Evolutionary conservation across 2,329 filamentous ascomycete genomes (phyloP).

Genomic region (Epicoccum nigrum): DNA sequence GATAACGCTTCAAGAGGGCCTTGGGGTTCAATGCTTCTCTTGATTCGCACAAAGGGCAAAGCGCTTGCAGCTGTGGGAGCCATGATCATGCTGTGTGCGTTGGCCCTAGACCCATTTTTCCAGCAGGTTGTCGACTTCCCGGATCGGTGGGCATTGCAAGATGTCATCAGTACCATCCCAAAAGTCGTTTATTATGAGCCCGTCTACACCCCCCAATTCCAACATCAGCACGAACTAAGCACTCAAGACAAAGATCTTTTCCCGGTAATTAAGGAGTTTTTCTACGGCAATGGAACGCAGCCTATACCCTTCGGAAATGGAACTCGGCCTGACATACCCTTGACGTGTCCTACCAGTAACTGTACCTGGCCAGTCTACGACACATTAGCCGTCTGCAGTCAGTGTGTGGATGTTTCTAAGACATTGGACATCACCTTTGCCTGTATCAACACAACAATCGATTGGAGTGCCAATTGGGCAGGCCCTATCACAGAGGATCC

Average conservation of each 20-base stretch:
- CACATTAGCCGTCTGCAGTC: conserved; percentile 33
- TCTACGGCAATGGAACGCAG: conserved; percentile 30
- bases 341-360: conserved; percentile 38
- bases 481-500: background rate
- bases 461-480: conserved; percentile 24
- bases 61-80: conserved; percentile 34
- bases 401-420: conserved; percentile 21
- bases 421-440: conserved; percentile 6
- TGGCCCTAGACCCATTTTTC: conserved; percentile 41
- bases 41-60: conserved; percentile 28
- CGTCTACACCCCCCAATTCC: background rate
- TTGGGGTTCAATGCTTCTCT: conserved; percentile 28
- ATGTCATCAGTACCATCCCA: conserved; percentile 21
- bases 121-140: conserved; percentile 41
- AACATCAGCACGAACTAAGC: background rate
- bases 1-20: conserved; percentile 41
- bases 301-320: conserved; percentile 30
- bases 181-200: conserved; percentile 15
- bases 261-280: background rate
- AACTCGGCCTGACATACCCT: conserved; percentile 30
- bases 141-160: conserved; percentile 20
- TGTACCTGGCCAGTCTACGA: conserved; percentile 39
- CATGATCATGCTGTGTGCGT: conserved; percentile 21
- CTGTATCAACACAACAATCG: conserved; percentile 17
- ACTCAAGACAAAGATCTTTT: background rate